phyloP scores from a whole-genome alignment of 306 rosid species.

The Prosopis cineraria region DNA sequence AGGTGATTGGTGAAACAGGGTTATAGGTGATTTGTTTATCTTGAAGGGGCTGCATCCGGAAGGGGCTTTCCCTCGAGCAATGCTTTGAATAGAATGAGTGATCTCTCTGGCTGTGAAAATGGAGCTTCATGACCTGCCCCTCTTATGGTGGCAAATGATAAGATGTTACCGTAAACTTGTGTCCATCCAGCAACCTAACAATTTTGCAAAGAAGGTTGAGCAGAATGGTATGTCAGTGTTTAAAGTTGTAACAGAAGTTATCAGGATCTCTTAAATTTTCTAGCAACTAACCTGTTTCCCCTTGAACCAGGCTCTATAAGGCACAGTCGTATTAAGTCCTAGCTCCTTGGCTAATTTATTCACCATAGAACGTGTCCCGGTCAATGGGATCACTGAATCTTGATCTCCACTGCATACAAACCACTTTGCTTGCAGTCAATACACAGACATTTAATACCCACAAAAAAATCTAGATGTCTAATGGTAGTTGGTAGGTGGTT shows the following conservation, averaged over 20 bases:
- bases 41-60: slow-evolving; percentile 33
- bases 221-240: too few relatives aligned
- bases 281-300: slow-evolving; percentile 49
- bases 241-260: background rate
- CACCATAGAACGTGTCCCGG: slow-evolving; percentile 46
- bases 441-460: background rate
- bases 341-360: slow-evolving; percentile 43
- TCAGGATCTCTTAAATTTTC: background rate
- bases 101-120: slow-evolving; percentile 54
- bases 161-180: slow-evolving; percentile 51
- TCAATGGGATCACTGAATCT: slow-evolving; percentile 53
- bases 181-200: slow-evolving; percentile 61
- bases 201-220: background rate
- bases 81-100: slow-evolving; percentile 40
- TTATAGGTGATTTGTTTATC: background rate
- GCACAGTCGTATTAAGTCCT: slow-evolving; percentile 43
- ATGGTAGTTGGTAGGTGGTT: background rate
- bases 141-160: slow-evolving; percentile 56
- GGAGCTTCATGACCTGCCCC: slow-evolving; percentile 60
- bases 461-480: background rate
- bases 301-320: slow-evolving; percentile 59
- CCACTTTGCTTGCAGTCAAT: slow-evolving; percentile 1
- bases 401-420: slow-evolving; percentile 49
- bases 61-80: slow-evolving; percentile 53
- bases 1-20: background rate